Evolutionary conservation across 805 yeast species (phyloP), one percentile per base, ranked within the genome.

Genomic region (Yarrowia phangngaensis): DNA sequence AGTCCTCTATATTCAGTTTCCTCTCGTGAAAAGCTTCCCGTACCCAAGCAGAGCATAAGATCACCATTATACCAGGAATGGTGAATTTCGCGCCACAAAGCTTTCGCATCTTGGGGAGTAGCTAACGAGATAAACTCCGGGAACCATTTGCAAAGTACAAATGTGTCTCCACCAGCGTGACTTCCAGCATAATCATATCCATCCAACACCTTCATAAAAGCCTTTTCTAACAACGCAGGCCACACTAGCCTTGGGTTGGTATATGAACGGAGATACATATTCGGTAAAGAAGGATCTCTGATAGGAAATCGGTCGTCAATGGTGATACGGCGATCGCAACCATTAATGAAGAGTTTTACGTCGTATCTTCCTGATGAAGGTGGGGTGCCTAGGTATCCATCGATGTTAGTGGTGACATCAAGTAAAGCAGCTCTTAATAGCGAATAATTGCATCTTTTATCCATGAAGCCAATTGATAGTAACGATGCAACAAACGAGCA

Each of bases 211-310:
- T 76, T 76, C 52, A 87, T 65, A 58, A 77, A 83, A 0, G 94
- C 92, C 56, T 83, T 80, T 61, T 88, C 95, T 1, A 84, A 54
- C n/a, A 85, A 55, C 0, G 85, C 82, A 0, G 89, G 89, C 84
- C 87, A 80, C 3, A 55, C 55, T 3, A 76, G 54, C 1, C 53
- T 24, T 3, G 56, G 60, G 51, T 69, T 63, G 2, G 66, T 49
- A 4, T 55, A 51, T 4, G 78, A 73, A 15, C 63, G 60, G 8
- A 73, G 70, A 20, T 65, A 64, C 22, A 71, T 53, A 41, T 54
- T 29, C 47, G 51, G 28, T 20, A 34, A 14, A 50, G 53, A 15
- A 20, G 24, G 3, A 31, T 50, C 24, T 27, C 47, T 4, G 61
- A 52, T 9, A 1, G 86, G 82, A 3, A 78, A 62, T 20, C 54